Evolutionary conservation across 2,329 filamentous ascomycete genomes (phyloP).

Genomic region (Trichophyton verrucosum): DNA sequence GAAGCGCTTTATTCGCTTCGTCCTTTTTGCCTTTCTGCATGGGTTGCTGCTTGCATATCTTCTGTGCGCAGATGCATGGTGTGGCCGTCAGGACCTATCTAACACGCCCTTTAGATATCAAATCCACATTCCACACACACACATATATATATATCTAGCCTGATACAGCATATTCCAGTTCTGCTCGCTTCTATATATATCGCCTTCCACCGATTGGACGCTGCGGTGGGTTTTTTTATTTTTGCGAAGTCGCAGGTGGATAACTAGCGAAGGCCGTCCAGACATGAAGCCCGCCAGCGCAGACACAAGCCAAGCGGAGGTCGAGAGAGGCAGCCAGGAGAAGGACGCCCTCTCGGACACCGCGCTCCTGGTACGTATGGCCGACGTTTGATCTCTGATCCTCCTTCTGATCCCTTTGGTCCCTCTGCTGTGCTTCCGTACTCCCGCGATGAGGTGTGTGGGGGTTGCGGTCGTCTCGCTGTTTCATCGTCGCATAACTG

Average conservation of each 20-base stretch:
- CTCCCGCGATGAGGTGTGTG: background rate
- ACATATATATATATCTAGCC: background rate
- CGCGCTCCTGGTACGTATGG: conserved; percentile 24
- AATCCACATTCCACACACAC: background rate
- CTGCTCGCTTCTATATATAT: background rate
- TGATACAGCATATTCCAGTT: background rate
- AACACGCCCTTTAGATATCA: background rate
- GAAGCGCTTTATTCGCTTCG: too few species aligned
- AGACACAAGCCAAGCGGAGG: conserved; percentile 2
- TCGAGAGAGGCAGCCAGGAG: conserved; percentile 1
- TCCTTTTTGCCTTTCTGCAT: background rate
- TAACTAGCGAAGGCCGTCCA: background rate
- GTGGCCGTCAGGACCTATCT: background rate
- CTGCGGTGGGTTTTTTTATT: background rate
- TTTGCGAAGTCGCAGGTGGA: background rate
- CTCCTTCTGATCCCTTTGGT: background rate
- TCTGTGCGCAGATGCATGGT: background rate
- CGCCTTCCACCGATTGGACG: background rate
- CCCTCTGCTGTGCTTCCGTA: background rate
- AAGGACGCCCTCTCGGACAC: conserved; percentile 19
- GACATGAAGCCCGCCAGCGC: background rate
- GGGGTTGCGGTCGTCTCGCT: background rate
- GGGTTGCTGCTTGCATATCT: background rate
- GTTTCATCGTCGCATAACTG: background rate
- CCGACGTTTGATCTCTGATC: background rate